Percentiles rank a stretch among this genome's conserved stretches.
phyloP scores from a whole-genome alignment of 352 stramenopile genomes.

The Aphanomyces euteiches region DNA sequence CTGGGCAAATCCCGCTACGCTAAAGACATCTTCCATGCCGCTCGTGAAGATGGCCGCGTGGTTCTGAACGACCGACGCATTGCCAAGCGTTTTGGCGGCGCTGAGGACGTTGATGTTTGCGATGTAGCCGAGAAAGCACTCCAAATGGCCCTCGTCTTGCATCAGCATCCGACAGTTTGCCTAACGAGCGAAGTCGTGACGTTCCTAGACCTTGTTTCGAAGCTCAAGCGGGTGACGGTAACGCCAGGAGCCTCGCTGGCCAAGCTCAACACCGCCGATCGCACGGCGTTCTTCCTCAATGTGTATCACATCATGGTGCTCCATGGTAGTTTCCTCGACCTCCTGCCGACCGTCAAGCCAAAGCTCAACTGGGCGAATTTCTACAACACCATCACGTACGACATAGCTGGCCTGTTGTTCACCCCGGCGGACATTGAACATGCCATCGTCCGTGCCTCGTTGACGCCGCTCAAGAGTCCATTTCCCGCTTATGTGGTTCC shows the following conservation, averaged over 20 bases:
- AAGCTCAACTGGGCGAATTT: constrained; percentile 55
- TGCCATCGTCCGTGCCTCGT: constrained; percentile 45
- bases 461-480: constrained; percentile 39
- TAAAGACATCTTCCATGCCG: not conserved
- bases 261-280: constrained; percentile 27
- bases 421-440: constrained; percentile 60
- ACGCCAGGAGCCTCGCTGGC: constrained; percentile 14
- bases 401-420: constrained; percentile 42
- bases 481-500: constrained; percentile 52
- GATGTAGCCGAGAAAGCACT: constrained; percentile 21
- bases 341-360: constrained; percentile 39
- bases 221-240: constrained; percentile 39
- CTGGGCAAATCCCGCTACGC: constrained; percentile 3
- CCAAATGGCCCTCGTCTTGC: constrained; percentile 17
- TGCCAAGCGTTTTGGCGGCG: constrained; percentile 8
- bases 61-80: constrained; percentile 47
- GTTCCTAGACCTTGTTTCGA: constrained; percentile 40
- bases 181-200: constrained; percentile 40
- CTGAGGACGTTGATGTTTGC: not conserved
- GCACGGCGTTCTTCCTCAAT: constrained; percentile 56
- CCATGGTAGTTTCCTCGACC: constrained; percentile 42
- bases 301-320: constrained; percentile 52
- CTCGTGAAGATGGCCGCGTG: constrained; percentile 1
- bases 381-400: constrained; percentile 56
- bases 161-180: constrained; percentile 16